Evolutionary conservation across 805 yeast species (phyloP).

Genomic region (Kluyveromyces lactis): DNA sequence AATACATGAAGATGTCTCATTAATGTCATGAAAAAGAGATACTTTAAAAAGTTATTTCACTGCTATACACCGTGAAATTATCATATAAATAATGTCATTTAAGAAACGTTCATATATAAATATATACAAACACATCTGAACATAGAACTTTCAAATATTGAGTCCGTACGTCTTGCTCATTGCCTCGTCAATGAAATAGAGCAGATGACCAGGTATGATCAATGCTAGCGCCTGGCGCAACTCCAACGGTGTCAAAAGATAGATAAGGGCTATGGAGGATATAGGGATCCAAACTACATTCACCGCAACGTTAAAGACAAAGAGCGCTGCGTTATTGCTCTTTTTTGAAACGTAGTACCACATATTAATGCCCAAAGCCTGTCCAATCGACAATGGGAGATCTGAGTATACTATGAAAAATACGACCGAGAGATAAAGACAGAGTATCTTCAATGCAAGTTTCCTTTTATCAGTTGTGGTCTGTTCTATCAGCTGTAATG

Average conservation of each 20-base stretch:
- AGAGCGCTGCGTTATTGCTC: not conserved
- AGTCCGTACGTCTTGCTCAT: constrained; percentile 20
- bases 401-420: not conserved
- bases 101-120: too few relatives aligned
- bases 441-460: not conserved
- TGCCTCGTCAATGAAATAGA: constrained; percentile 22
- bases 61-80: too few relatives aligned
- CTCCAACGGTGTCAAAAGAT: constrained; percentile 12
- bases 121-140: not conserved
- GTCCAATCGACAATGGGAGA: not conserved
- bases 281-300: constrained; percentile 4
- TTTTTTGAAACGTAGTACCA: constrained; percentile 2
- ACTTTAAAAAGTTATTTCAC: too few relatives aligned
- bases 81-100: too few relatives aligned
- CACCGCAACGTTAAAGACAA: constrained; percentile 6
- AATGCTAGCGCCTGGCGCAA: constrained; percentile 18
- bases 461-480: not conserved
- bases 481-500: not conserved
- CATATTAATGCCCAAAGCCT: not conserved
- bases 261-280: constrained; percentile 5
- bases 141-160: constrained; percentile 12
- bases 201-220: constrained; percentile 24
- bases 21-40: constrained; percentile 4
- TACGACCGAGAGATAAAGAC: not conserved
- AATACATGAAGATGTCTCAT: constrained; percentile 13